Evolutionary conservation across 176 grass and related monocot genomes (phyloP).

Genomic region (Oryza longistaminata): DNA sequence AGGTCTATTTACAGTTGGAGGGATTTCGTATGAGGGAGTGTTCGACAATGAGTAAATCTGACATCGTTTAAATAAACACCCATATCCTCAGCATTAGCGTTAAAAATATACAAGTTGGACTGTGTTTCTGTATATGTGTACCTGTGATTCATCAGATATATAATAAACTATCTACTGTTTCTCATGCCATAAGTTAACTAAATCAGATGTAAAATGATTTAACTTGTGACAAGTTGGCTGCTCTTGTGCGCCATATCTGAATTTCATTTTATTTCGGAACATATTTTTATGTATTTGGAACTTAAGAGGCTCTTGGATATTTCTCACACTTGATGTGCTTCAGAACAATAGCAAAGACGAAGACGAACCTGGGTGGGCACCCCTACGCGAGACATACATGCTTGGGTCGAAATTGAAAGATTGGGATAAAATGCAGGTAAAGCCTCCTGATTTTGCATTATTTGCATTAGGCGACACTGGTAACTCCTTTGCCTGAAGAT

Average conservation of each 20-base stretch:
- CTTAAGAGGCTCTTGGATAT: not conserved
- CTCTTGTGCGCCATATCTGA: not conserved
- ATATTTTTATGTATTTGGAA: not conserved
- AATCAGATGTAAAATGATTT: not conserved
- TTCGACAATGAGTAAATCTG: not conserved
- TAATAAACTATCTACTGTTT: not conserved
- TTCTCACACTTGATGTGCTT: conserved; percentile 26
- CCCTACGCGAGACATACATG: conserved; percentile 70
- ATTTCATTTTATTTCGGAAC: not conserved
- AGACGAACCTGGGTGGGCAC: conserved; percentile 72
- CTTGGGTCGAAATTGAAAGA: conserved; percentile 83
- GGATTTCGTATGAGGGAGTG: not conserved
- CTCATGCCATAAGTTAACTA: not conserved
- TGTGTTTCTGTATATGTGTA: not conserved
- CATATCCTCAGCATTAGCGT: not conserved
- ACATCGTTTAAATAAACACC: not conserved
- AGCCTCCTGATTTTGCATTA: not conserved
- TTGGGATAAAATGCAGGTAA: conserved; percentile 79
- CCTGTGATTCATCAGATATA: not conserved
- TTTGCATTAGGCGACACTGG: not conserved
- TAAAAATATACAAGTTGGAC: not conserved
- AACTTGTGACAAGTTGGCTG: not conserved
- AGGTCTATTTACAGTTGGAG: not conserved
- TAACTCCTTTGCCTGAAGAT: conserved; percentile 8
- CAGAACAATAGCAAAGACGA: conserved; percentile 54